phyloP scores from a whole-genome alignment of 768 basidiomycete genomes.

The Lentinula sp. region DNA sequence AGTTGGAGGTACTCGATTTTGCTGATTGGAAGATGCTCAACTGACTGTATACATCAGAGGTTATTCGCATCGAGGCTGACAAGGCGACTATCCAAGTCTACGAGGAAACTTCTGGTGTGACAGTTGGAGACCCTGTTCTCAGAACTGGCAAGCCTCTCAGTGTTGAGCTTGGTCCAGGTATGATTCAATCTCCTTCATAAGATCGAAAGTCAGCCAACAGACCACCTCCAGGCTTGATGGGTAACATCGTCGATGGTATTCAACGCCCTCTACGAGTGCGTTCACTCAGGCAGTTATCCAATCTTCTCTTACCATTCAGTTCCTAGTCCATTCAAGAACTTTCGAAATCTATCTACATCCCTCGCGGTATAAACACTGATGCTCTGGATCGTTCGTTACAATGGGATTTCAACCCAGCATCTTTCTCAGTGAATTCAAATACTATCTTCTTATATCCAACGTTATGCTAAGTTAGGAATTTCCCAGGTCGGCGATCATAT shows the following conservation, averaged over 20 bases:
- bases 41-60: constrained; percentile 52
- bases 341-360: constrained; percentile 99
- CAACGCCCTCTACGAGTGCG: constrained; percentile 86
- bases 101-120: constrained; percentile 98
- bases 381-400: constrained; percentile 81
- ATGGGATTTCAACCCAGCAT: constrained; percentile 92
- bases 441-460: background rate
- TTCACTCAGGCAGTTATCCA: constrained; percentile 9
- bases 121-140: constrained; percentile 96
- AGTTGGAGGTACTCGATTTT: constrained; percentile 70
- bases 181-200: constrained; percentile 12
- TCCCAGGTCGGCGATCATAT: constrained; percentile 90
- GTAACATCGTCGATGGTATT: constrained; percentile 98
- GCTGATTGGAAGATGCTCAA: background rate
- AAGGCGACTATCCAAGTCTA: constrained; percentile 99
- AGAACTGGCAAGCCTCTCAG: constrained; percentile 97
- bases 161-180: constrained; percentile 96
- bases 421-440: constrained; percentile 54
- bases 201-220: background rate
- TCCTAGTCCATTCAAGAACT: constrained; percentile 84
- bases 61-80: constrained; percentile 97
- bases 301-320: constrained; percentile 1
- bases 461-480: background rate
- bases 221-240: constrained; percentile 75
- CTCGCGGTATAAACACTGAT: constrained; percentile 96